Conservation (phyloP, 257 asterid genomes). For the Solanum peruvianum region DNA sequence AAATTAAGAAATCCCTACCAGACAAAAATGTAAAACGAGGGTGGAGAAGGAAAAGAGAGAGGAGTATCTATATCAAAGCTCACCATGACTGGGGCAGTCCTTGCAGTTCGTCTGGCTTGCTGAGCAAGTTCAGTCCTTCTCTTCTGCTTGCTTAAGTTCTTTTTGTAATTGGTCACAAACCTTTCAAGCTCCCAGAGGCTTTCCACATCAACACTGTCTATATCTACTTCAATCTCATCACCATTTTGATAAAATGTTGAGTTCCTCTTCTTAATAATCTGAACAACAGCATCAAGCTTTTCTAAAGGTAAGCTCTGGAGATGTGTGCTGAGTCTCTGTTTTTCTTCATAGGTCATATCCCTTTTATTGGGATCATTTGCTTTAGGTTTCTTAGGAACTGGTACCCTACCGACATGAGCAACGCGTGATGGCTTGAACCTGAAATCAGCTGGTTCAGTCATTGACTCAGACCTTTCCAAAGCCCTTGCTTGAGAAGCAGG, state of each 20-base stretch:
- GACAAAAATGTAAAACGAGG: not conserved
- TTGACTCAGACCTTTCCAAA: conserved; percentile 1
- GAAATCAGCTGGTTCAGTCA: not conserved
- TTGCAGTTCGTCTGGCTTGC: not conserved
- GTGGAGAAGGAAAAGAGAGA: no score
- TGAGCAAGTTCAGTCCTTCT: conserved; percentile 6
- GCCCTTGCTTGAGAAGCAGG: conserved; percentile 4
- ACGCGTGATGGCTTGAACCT: not conserved
- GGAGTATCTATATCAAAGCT: not conserved
- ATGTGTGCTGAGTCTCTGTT: conserved; percentile 10
- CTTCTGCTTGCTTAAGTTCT: conserved; percentile 7
- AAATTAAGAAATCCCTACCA: not conserved
- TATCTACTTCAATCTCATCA: conserved; percentile 19
- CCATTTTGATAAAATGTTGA: conserved; percentile 2
- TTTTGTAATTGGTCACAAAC: conserved; percentile 17
- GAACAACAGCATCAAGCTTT: conserved; percentile 16
- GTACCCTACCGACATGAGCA: conserved; percentile 1
- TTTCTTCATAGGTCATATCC: conserved; percentile 18
- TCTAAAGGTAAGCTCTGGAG: conserved; percentile 14
- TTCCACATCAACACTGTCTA: conserved; percentile 11
- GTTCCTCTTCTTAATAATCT: conserved; percentile 14
- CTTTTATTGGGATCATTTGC: conserved; percentile 11
- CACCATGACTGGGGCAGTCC: conserved; percentile 1
- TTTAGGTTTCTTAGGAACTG: conserved; percentile 15
- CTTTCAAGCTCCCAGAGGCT: conserved; percentile 20